Evolutionary conservation across 768 basidiomycete genomes (phyloP).

Genomic region (Kwoniella dejecticola): DNA sequence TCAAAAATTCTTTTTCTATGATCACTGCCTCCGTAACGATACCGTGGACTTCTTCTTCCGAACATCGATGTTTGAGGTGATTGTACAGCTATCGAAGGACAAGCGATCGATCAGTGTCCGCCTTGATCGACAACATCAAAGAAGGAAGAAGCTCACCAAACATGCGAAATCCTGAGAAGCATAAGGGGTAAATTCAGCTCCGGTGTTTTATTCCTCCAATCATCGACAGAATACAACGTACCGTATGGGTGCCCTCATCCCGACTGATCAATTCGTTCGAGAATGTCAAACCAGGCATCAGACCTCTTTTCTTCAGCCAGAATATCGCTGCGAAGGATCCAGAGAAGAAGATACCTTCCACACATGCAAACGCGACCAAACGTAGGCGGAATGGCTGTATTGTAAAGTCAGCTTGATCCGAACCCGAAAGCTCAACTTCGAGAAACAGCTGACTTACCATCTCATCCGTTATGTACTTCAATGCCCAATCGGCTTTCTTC

Average conservation of each 20-base stretch:
- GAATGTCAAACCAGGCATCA: constrained; percentile 55
- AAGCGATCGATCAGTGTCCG: neutral
- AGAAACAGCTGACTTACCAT: constrained; percentile 44
- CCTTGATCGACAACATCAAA: neutral
- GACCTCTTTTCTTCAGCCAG: constrained; percentile 56
- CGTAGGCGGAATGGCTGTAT: constrained; percentile 19
- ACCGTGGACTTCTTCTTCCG: constrained; percentile 41
- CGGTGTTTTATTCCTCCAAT: too few relatives aligned
- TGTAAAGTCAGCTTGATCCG: neutral
- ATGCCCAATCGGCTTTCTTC: constrained; percentile 56
- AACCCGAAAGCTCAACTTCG: neutral
- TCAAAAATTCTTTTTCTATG: constrained; percentile 55
- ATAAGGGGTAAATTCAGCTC: too few relatives aligned
- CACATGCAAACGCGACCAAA: constrained; percentile 54
- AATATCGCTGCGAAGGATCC: constrained; percentile 56
- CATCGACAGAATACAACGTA: neutral
- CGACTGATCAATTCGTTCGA: constrained; percentile 52
- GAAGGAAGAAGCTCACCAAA: constrained; percentile 10
- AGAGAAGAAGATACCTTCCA: constrained; percentile 57
- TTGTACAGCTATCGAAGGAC: constrained; percentile 35
- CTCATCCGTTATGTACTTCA: constrained; percentile 53
- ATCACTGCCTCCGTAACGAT: constrained; percentile 54
- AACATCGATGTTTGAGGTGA: constrained; percentile 45
- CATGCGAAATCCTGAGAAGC: constrained; percentile 43
- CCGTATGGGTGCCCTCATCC: constrained; percentile 49